These are phyloP conservation scores for Musa beccarii DNA, from an alignment of 176 grass and related monocot genomes.

Conservation along the genomic window DNA sequence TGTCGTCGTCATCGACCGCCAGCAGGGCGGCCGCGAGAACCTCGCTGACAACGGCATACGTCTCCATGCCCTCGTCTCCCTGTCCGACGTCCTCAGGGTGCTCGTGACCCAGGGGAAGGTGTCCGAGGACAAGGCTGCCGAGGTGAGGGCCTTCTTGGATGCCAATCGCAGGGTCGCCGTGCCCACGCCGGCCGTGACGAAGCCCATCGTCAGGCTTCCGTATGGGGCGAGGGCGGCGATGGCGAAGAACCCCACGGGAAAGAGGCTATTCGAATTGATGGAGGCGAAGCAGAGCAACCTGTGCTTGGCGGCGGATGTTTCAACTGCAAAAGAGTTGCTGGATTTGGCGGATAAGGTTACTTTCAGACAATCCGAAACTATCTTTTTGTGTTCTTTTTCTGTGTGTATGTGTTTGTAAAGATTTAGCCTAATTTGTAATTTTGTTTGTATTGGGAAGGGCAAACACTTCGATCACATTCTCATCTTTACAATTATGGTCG, in stretches of 20 bases:
- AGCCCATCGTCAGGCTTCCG: constrained; percentile 24
- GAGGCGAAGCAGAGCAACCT: constrained; percentile 79
- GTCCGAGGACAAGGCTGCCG: constrained; percentile 50
- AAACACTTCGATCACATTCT: too few species aligned
- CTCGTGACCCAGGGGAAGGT: constrained; percentile 51
- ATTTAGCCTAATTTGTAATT: neutral
- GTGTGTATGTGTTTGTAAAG: neutral
- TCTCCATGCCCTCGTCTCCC: constrained; percentile 63
- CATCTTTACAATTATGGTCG: neutral
- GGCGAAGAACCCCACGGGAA: constrained; percentile 64
- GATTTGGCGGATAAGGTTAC: constrained; percentile 70
- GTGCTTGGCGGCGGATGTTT: constrained; percentile 81
- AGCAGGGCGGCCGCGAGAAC: constrained; percentile 86
- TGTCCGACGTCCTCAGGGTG: constrained; percentile 70
- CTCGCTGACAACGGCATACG: constrained; percentile 52
- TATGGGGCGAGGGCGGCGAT: constrained; percentile 46
- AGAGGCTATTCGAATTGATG: constrained; percentile 84
- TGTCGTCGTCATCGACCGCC: constrained; percentile 75
- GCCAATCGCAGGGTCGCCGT: constrained; percentile 73
- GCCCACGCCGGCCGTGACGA: constrained; percentile 18
- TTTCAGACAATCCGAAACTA: neutral
- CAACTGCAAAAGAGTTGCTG: constrained; percentile 70
- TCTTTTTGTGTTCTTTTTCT: neutral
- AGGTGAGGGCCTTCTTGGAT: constrained; percentile 72
- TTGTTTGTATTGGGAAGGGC: too few species aligned